Conservation (phyloP, 2,329 filamentous ascomycete species). For the Scytalidium lignicola region DNA sequence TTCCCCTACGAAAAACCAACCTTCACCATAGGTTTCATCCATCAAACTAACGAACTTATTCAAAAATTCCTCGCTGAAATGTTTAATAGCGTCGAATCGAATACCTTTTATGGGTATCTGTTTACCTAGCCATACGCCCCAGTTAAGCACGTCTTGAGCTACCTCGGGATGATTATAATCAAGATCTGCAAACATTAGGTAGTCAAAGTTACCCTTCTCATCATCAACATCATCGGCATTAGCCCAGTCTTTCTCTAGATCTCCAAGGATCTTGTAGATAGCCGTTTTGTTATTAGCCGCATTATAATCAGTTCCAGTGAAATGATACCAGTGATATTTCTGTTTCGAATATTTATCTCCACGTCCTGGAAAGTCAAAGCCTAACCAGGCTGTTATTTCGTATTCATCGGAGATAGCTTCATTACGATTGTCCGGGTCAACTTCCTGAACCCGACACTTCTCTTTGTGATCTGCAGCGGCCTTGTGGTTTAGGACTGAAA, state of each 20-base stretch:
- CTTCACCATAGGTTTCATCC: slow-evolving; percentile 41
- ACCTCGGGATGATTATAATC: slow-evolving; percentile 63
- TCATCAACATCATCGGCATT: slow-evolving; percentile 50
- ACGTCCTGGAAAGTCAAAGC: slow-evolving; percentile 60
- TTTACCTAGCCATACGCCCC: slow-evolving; percentile 62
- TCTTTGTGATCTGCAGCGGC: slow-evolving; percentile 63
- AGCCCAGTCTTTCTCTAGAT: slow-evolving; percentile 58
- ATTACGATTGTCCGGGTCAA: slow-evolving; percentile 55
- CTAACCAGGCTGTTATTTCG: slow-evolving; percentile 64
- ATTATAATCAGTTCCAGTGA: slow-evolving; percentile 64
- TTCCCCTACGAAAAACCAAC: slow-evolving; percentile 64
- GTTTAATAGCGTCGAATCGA: slow-evolving; percentile 67
- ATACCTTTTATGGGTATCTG: slow-evolving; percentile 60
- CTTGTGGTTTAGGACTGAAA: slow-evolving; percentile 62
- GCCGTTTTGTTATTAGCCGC: slow-evolving; percentile 48
- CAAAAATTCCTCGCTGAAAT: slow-evolving; percentile 64
- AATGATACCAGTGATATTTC: slow-evolving; percentile 65
- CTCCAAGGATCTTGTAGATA: slow-evolving; percentile 61
- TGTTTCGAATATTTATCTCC: slow-evolving; percentile 52
- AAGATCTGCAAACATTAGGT: slow-evolving; percentile 68
- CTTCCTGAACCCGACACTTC: slow-evolving; percentile 56
- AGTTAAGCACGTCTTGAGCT: slow-evolving; percentile 56
- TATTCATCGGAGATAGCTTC: slow-evolving; percentile 48
- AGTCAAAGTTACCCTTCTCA: slow-evolving; percentile 64
- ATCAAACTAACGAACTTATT: slow-evolving; percentile 57